Evolutionary conservation across 2,329 filamentous ascomycete species (phyloP).

Genomic region (Fusarium buxicola): DNA sequence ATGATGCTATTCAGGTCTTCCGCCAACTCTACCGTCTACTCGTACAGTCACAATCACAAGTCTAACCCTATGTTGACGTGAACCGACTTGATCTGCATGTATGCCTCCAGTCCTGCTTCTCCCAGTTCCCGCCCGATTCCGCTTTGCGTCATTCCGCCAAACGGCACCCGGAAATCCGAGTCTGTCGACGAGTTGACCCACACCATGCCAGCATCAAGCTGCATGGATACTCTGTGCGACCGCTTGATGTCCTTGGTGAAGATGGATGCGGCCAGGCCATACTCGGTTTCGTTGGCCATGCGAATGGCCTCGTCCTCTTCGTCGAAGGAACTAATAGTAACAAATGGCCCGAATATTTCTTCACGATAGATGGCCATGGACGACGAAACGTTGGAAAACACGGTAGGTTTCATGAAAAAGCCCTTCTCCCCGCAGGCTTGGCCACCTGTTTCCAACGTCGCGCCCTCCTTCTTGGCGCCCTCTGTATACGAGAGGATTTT

Average conservation of each 20-base stretch:
- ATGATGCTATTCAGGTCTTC: no score
- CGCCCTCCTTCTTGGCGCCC: background rate
- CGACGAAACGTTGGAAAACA: background rate
- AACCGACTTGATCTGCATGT: background rate
- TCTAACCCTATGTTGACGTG: background rate
- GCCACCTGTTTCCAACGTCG: background rate
- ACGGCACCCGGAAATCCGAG: background rate
- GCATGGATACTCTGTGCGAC: background rate
- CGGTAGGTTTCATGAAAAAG: background rate
- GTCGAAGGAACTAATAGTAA: background rate
- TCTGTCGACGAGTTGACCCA: background rate
- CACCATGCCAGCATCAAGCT: background rate
- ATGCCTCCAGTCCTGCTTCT: background rate
- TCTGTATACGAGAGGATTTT: background rate
- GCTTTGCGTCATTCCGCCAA: background rate
- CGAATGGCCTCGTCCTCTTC: background rate
- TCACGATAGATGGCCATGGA: background rate
- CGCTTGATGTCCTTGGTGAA: background rate
- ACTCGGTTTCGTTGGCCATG: conserved; percentile 1
- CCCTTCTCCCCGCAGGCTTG: background rate
- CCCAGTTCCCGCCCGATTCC: background rate
- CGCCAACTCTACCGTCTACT: no score
- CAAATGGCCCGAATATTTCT: background rate
- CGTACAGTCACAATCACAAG: no score
- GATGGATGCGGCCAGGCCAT: background rate